Conservation (phyloP, 2,329 filamentous ascomycete genomes). For the Fusarium buxicola region DNA sequence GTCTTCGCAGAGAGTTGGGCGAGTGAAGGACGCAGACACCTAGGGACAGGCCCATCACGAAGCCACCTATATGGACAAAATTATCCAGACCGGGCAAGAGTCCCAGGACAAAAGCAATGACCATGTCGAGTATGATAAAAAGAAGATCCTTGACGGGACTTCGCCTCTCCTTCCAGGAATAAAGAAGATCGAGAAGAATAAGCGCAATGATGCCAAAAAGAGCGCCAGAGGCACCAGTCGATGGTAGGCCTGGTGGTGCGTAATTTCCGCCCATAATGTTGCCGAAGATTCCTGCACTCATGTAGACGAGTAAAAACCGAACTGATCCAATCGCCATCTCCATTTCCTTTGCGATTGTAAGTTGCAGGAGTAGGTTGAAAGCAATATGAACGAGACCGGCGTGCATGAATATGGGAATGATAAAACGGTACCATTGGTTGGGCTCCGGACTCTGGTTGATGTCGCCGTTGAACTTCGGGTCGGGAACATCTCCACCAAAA, state of each 20-base stretch:
- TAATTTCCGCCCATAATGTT: constrained; percentile 97
- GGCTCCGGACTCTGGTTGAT: constrained; percentile 69
- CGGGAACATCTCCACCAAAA: constrained; percentile 74
- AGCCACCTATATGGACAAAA: constrained; percentile 96
- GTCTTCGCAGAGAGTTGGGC: constrained; percentile 80
- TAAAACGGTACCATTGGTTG: constrained; percentile 98
- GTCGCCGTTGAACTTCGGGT: constrained; percentile 70
- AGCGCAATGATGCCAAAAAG: constrained; percentile 94
- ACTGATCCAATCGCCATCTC: constrained; percentile 89
- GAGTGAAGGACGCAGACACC: constrained; percentile 91
- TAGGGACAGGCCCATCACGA: constrained; percentile 88
- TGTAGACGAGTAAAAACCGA: constrained; percentile 89
- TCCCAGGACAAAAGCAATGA: constrained; percentile 91
- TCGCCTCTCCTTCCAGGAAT: constrained; percentile 86
- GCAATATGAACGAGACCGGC: constrained; percentile 93
- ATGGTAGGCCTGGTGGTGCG: constrained; percentile 82
- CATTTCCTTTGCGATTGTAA: constrained; percentile 92
- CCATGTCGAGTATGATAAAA: constrained; percentile 86
- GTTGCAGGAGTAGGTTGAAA: constrained; percentile 93
- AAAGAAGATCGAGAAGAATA: constrained; percentile 87
- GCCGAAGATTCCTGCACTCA: constrained; percentile 92
- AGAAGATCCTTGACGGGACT: constrained; percentile 85
- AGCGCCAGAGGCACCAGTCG: constrained; percentile 88
- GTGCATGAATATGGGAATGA: constrained; percentile 94
- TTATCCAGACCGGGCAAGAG: constrained; percentile 95